Base-by-base conservation (phyloP, 768 basidiomycete species). In the Postia placenta region DNA sequence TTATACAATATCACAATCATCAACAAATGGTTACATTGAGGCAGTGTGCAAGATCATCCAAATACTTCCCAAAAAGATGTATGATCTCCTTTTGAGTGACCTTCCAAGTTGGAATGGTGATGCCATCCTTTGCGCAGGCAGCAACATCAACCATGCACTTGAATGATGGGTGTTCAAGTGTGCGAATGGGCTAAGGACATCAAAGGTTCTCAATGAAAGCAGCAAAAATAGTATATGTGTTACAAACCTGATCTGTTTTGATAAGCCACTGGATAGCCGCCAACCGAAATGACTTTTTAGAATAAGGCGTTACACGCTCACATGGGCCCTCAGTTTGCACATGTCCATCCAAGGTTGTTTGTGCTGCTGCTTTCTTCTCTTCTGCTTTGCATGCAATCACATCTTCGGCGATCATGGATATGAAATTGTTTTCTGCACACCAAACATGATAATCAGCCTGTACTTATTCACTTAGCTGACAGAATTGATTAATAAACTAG, bases 201-300 rank as follows among this genome's bases (percentile, higher is more conserved):
- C 30, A 7, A 7, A 33, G 7, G 15, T 7, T 33, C 30, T 33
- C 9, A 7, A 11, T 40, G 14, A 20, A 14, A 7, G 19, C 26
- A 22, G 25, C 14, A 33, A 26, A 5, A 38, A 11, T 27, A 26
- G 45, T 17, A n/a, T 4, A 22, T 17, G 30, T 24, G 30, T 22
- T 11, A 47, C 49, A 7, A 49, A 71, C 70, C 64, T 73, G 70
- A 53, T 72, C 62, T 9, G 68, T 72, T n/a, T 57, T 56, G 23
- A 69, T 55, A 5, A 73, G 54, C 70, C 72, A 73, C 46, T 71
- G 56, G 17, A 66, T 54, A 2, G 67, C 67, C 1, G 63, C 64
- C 20, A 63, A 30, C 5, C 42, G 30, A 48, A 70, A 71, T 2
- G 57, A 23, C 11, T 47, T 37, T 36, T 71, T 58, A 0, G 63